Evolutionary conservation across 257 asterid genomes (phyloP).

Genomic region (Capsicum chinense): DNA sequence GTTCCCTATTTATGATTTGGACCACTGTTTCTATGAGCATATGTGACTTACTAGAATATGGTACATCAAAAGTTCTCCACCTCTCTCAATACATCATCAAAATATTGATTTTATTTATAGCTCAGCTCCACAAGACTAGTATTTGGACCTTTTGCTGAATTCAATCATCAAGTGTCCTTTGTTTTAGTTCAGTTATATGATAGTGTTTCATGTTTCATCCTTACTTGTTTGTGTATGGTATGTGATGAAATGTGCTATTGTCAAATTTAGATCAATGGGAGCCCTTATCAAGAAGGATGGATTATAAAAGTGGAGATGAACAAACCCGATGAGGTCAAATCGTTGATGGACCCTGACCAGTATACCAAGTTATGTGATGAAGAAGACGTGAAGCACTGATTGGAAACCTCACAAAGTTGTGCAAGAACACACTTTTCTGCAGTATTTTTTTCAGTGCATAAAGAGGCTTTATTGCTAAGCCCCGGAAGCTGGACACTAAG

Average conservation of each 20-base stretch:
- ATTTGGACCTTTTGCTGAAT: neutral
- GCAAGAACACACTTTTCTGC: neutral
- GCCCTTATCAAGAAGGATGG: slow-evolving; percentile 95
- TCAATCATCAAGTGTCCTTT: neutral
- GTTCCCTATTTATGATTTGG: neutral
- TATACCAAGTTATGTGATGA: slow-evolving; percentile 86
- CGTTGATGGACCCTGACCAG: slow-evolving; percentile 64
- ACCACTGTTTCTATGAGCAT: neutral
- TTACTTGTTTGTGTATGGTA: neutral
- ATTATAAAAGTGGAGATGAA: slow-evolving; percentile 84
- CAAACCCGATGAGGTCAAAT: slow-evolving; percentile 52
- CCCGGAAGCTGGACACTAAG: neutral
- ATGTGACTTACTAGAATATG: neutral
- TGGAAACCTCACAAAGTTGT: neutral
- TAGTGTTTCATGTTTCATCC: neutral
- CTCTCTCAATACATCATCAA: neutral
- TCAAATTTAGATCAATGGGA: slow-evolving; percentile 58
- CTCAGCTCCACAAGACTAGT: neutral
- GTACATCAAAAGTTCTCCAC: neutral
- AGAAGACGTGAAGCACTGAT: slow-evolving; percentile 80
- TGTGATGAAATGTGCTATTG: neutral
- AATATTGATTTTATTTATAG: neutral
- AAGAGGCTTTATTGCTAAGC: neutral
- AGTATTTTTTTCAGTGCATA: slow-evolving; percentile 18
- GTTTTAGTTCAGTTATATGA: neutral